These are phyloP conservation scores for Podospora pseudopauciseta DNA, from an alignment of 495 filamentous ascomycete genomes.

Conservation along the genomic window DNA sequence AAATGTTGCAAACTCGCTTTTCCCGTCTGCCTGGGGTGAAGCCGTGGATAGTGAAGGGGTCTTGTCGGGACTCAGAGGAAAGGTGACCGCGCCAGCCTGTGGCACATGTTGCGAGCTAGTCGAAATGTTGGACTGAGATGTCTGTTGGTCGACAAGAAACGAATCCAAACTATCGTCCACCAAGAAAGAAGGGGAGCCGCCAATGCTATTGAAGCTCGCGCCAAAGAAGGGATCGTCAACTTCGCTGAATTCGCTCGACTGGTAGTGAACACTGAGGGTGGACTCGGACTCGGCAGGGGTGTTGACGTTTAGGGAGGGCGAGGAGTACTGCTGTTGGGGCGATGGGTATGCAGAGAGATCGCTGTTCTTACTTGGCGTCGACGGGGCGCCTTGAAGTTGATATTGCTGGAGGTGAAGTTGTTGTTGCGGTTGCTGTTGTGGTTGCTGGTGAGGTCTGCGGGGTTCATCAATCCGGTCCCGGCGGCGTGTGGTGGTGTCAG, in stretches of 20 bases:
- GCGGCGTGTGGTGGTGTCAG: conserved; percentile 24
- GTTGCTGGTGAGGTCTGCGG: conserved; percentile 24
- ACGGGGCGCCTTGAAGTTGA: background rate
- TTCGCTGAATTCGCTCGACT: conserved; percentile 41
- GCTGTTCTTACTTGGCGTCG: conserved; percentile 26
- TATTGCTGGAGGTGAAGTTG: background rate
- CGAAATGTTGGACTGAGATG: conserved; percentile 16
- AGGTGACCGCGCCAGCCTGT: conserved; percentile 15
- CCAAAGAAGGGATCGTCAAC: conserved; percentile 42
- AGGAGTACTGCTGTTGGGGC: conserved; percentile 37
- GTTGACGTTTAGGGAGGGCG: conserved; percentile 36
- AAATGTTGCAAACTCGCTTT: conserved; percentile 16
- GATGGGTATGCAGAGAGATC: conserved; percentile 40
- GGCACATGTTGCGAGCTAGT: conserved; percentile 13
- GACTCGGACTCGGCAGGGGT: conserved; percentile 44
- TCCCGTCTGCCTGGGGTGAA: conserved; percentile 28
- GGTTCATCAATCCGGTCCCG: conserved; percentile 28
- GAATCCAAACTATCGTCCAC: conserved; percentile 21
- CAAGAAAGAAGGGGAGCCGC: conserved; percentile 37
- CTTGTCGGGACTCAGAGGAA: conserved; percentile 36
- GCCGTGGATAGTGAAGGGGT: conserved; percentile 31
- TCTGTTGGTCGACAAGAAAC: conserved; percentile 8
- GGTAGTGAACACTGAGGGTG: conserved; percentile 39
- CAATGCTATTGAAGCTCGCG: conserved; percentile 35
- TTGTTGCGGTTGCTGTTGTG: conserved; percentile 4